Evolutionary conservation across 148 eudicot species (phyloP), one percentile per base, ranked within the genome.

Genomic region (Chenopodium formosanum): DNA sequence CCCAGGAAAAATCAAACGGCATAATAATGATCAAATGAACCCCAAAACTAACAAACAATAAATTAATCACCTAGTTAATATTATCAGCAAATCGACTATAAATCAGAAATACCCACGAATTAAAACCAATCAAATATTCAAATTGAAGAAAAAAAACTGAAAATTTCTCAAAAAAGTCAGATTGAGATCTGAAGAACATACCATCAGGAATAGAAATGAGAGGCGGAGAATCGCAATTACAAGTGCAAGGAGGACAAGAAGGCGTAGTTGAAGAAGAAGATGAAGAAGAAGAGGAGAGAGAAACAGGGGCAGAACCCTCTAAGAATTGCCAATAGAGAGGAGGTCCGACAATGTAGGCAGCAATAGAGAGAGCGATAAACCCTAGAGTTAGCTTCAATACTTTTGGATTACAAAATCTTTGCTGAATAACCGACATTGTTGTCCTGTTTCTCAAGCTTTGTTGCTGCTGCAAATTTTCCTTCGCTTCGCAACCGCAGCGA

Each of bases 281-380:
- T 53, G 62, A 56, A 14, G 56, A 52, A 10, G 56, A 11, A 47
- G 76, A 12, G 52, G 27, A 13, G 58, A 81, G 73, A 44, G 80
- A 65, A 25, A 76, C 14, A 34, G 87, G 23, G 4, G 84, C 69
- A 2, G 90, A 81, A 62, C 82, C 86, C 53, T 88, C 91, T 46
- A 73, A 74, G 77, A 81, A 79, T n/a, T 87, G 88, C 91, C 92
- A 90, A 58, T 86, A 87, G 2, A 91, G 83, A 7, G 92, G 92
- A 14, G 86, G 89, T 9, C 88, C 89, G 65, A 86, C 90, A 44
- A 89, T 84, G 78, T 85, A 86, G 63, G 82, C 88, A 12, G 84
- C 88, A 14, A 88, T 88, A 7, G 71, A 81, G 37, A 88, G 74
- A 16, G 88, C 90, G 37, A 88, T 82, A 3, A 88, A 67, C 7